Evolutionary conservation across 1,284 basidiomycete genomes (phyloP).

Genomic region (Anthracocystis walkeri): DNA sequence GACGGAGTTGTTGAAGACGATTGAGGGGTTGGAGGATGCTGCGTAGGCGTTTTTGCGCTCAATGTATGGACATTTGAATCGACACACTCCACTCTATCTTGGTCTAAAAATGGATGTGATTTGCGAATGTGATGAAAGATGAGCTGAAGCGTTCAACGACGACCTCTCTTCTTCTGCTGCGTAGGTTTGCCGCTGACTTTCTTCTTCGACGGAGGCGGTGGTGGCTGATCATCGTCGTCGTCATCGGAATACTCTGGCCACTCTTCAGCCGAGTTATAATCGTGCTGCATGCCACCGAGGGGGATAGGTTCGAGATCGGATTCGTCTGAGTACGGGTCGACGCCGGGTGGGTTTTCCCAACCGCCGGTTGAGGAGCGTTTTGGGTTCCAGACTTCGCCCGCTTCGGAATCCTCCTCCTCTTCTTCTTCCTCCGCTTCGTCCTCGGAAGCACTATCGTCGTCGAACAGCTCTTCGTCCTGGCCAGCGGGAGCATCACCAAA

Average conservation of each 20-base stretch:
- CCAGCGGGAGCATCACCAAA: conserved; percentile 28
- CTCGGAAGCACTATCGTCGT: conserved; percentile 28
- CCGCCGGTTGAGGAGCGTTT: conserved; percentile 23
- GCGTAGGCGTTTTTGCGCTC: conserved; percentile 12
- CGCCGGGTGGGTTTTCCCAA: conserved; percentile 35
- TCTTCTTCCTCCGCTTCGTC: conserved; percentile 33
- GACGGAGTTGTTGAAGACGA: conserved; percentile 60
- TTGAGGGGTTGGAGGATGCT: conserved; percentile 59
- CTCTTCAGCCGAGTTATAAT: conserved; percentile 39
- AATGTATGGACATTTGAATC: neutral
- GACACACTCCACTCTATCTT: neutral
- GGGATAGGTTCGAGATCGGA: conserved; percentile 61
- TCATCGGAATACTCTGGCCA: conserved; percentile 40
- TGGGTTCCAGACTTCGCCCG: conserved; percentile 25
- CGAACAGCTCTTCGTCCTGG: conserved; percentile 50
- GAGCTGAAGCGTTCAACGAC: conserved; percentile 15
- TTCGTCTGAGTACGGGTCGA: conserved; percentile 44
- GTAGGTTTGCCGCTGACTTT: neutral
- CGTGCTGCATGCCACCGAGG: conserved; percentile 50
- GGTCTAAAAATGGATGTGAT: neutral
- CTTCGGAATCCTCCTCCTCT: conserved; percentile 9
- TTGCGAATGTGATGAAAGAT: neutral
- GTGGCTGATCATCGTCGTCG: conserved; percentile 15
- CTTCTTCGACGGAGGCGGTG: conserved; percentile 10
- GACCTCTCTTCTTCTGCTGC: conserved; percentile 10